Evolutionary conservation across 768 basidiomycete genomes (phyloP), one percentile per base, ranked within the genome.

Genomic region (Polyporus arcularius): DNA sequence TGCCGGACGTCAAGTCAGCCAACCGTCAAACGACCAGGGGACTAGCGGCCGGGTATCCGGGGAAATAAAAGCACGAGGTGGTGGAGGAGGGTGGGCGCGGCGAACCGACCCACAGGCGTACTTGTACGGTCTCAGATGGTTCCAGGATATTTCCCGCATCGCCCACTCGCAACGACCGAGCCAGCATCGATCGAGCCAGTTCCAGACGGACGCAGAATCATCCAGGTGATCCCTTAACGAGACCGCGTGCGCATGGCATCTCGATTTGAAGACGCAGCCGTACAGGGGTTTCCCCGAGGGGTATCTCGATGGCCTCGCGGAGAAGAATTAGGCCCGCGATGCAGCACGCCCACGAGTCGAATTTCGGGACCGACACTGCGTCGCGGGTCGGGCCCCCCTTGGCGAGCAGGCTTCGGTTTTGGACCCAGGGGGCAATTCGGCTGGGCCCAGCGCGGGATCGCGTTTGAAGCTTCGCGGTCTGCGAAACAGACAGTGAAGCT

Each of bases 1-100:
- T 96, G 68, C 18, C 18, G 32, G 52, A 15, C 57, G 38, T 39
- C 35, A 35, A 41, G 53, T 60, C 16, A 61, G 58, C 18, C 43
- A 38, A 2, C 2, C 11, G 54, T 3, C 12, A 15, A 14, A 11
- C 45, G 46, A 3, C n/a, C 26, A 15, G 18, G 3, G 1, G 4
- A 45, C 14, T 16, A n/a, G 43, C 16, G 43, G 21, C 8, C 14
- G 43, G 43, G 43, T 45, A n/a, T 45, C 35, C 35, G 3, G 42
- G 14, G 42, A 10, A 43, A 7, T 6, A 43, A 6, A 14, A 30
- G 6, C 21, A 3, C n/a, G 3, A 40, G 15, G 10, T n/a, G 26
- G 52, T n/a, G 26, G 53, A 43, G 12, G 53, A 28, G 14, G 4
- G 30, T 3, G 21, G 10, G 21, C 8, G 12, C 10, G 12, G 28